Evolutionary conservation across 2,329 filamentous ascomycete genomes (phyloP).

Genomic region (Blastomyces gilchristii): DNA sequence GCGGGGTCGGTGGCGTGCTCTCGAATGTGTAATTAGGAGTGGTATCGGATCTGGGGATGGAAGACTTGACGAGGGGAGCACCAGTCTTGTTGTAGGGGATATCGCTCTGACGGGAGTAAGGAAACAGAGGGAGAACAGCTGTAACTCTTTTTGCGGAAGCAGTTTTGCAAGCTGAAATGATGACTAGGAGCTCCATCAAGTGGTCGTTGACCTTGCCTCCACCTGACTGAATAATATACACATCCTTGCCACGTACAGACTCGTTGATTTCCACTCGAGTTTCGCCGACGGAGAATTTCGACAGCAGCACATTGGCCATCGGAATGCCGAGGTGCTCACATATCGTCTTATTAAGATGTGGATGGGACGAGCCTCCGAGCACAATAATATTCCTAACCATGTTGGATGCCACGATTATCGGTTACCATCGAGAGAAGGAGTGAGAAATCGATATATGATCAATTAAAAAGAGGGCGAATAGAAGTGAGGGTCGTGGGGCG

Average conservation of each 20-base stretch:
- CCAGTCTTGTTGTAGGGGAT: conserved; percentile 94
- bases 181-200: conserved; percentile 92
- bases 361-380: conserved; percentile 87
- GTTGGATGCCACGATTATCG: conserved; percentile 13
- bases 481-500: conserved; percentile 1
- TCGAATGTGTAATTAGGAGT: conserved; percentile 69
- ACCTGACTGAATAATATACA: conserved; percentile 94
- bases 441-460: neutral
- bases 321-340: conserved; percentile 82
- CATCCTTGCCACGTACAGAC: conserved; percentile 94
- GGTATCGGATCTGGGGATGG: conserved; percentile 29
- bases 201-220: conserved; percentile 92
- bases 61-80: conserved; percentile 68
- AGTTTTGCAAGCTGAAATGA: conserved; percentile 94
- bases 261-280: conserved; percentile 92
- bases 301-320: conserved; percentile 70
- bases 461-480: conserved; percentile 13
- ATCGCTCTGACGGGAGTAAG: conserved; percentile 92
- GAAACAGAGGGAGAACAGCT: conserved; percentile 87
- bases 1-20: conserved; percentile 78
- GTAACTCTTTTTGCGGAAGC: conserved; percentile 89
- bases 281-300: conserved; percentile 91
- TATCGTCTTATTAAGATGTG: conserved; percentile 72
- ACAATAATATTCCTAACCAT: conserved; percentile 97
- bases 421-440: conserved; percentile 11